Evolutionary conservation across 139 green algal genomes (phyloP).

Genomic region (Medakamo hakoo): DNA sequence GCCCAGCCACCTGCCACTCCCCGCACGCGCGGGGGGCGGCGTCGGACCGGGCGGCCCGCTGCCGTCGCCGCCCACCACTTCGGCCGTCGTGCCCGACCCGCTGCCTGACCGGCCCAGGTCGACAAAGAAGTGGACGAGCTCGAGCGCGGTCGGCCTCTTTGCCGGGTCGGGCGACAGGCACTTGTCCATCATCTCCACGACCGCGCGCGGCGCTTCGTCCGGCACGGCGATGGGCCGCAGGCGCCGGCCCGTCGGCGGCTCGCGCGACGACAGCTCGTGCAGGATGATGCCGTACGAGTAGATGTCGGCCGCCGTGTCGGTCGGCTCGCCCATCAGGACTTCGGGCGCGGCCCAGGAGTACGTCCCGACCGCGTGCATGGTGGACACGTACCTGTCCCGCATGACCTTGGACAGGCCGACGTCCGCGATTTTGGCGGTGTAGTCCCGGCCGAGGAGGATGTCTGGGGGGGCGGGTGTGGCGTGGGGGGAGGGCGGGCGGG

Average conservation of each 20-base stretch:
- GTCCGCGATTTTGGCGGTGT: conserved; percentile 20
- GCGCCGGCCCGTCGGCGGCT: conserved; percentile 16
- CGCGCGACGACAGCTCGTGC: conserved; percentile 20
- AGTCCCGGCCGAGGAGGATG: conserved; percentile 19
- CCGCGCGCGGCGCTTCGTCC: conserved; percentile 17
- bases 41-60: no score
- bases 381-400: conserved; percentile 18
- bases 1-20: no score
- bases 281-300: conserved; percentile 23
- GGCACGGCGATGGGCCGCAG: conserved; percentile 15
- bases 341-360: conserved; percentile 24
- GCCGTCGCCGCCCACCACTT: no score
- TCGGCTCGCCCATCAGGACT: conserved; percentile 16
- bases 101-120: no score
- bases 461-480: no score
- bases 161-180: conserved; percentile 17
- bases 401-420: conserved; percentile 25
- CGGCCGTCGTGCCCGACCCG: no score
- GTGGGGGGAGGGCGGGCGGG: conserved; percentile 8
- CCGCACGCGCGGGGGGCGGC: no score
- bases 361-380: conserved; percentile 11
- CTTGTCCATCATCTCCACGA: conserved; percentile 14
- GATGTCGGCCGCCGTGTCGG: conserved; percentile 21
- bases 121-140: conserved; percentile 13
- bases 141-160: conserved; percentile 11